Evolutionary conservation across 2,329 filamentous ascomycete species (phyloP), one percentile per base, ranked within the genome.

Genomic region (Penicillium sp.): DNA sequence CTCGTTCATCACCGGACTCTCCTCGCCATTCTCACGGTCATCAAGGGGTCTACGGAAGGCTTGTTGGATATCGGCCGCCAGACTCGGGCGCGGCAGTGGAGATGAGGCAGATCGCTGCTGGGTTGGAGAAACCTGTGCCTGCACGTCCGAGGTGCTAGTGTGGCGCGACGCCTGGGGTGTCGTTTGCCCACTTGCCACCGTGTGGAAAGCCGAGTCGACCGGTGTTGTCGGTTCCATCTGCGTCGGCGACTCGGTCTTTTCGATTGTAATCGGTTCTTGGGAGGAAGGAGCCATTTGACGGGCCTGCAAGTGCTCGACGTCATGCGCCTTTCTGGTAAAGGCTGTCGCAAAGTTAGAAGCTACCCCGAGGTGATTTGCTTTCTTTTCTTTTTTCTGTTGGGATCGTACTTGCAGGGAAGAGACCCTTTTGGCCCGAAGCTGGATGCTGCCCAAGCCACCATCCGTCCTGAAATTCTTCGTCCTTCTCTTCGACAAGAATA

Each of bases 1-100:
- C 67, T 97, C 90, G 65, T 90, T 89, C 75, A 97, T 86, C 40
- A 96, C 90, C 9, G 87, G 86, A 62, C 82, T 86, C 44, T 83
- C 80, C 56, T 82, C 74, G 14, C 74, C 65, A 56, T 72, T 68
- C 35, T 69, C 73, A 57, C 82, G 74, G 50, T 73, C 73, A 46
- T 73, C 69, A 40, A 80, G 64, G 37, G 71, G 66, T 50, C 74
- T 64, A 47, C 69, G 65, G 49, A 76, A 69, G 32, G 69, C 69
- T 43, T 70, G 66, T 50, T 74, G 72, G 20, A 73, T 68, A 37
- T 65, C 63, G 23, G 64, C 62, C 7, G 64, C 59, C 34, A 70
- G 56, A 11, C 64, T 63, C 9, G 61, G 56, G 14, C 60, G 57
- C n/a, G 69, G 63, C 10, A 69, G 46, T 4, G 69, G 64, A 24